Percentiles rank a stretch among this genome's conserved stretches.
Conservation (phyloP, 2,329 filamentous ascomycete genomes). For the Exophiala bonariae region DNA sequence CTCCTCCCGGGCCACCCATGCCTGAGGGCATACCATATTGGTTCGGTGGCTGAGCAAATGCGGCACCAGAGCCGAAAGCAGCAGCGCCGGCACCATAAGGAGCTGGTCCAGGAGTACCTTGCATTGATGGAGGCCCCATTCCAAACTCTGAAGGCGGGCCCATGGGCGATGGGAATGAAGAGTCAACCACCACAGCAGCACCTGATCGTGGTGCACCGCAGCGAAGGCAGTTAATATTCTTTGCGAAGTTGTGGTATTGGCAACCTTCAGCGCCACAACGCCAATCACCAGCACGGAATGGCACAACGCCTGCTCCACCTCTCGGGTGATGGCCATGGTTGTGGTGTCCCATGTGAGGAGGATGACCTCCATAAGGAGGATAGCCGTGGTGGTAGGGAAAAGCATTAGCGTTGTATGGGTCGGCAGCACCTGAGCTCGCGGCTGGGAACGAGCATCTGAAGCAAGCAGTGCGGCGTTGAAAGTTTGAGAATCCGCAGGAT, state of each 20-base stretch:
- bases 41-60: constrained; percentile 73
- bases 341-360: constrained; percentile 51
- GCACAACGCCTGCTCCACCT: constrained; percentile 77
- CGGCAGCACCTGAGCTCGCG: constrained; percentile 73
- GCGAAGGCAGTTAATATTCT: constrained; percentile 96
- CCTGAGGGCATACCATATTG: constrained; percentile 88
- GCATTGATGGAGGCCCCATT: constrained; percentile 87
- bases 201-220: constrained; percentile 93
- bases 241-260: constrained; percentile 98
- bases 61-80: constrained; percentile 63
- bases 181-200: constrained; percentile 91
- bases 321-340: constrained; percentile 58
- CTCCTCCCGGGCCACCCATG: constrained; percentile 73
- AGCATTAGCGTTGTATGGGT: constrained; percentile 68
- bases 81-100: constrained; percentile 70
- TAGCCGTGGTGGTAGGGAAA: constrained; percentile 57
- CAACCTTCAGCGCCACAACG: constrained; percentile 97
- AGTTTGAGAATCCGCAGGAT: constrained; percentile 98
- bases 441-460: constrained; percentile 99
- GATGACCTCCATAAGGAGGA: constrained; percentile 61
- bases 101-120: constrained; percentile 74
- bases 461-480: constrained; percentile 95
- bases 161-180: constrained; percentile 87
- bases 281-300: constrained; percentile 98
- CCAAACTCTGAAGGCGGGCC: constrained; percentile 74